A percentile compares a stretch with the other conserved stretches of the same genome.
Evolutionary conservation across 768 basidiomycete genomes (phyloP).

Genomic region (Rhodotorula paludigena): DNA sequence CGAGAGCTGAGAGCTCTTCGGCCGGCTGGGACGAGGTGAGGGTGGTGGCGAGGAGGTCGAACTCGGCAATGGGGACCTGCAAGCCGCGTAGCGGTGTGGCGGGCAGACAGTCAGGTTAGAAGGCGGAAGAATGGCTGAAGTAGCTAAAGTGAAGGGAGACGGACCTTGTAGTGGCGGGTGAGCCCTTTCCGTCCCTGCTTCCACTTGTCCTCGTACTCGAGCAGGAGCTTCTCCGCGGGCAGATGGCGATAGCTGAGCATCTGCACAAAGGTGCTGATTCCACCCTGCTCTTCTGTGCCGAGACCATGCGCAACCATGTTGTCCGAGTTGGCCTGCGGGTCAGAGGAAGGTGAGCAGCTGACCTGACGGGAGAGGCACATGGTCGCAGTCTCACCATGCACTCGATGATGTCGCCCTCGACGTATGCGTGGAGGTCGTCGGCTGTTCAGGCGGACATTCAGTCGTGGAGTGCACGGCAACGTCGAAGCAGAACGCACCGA

Average conservation of each 20-base stretch:
- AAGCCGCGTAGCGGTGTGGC: neutral
- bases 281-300: slow-evolving; percentile 34
- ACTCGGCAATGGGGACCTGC: slow-evolving; percentile 38
- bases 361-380: neutral
- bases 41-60: slow-evolving; percentile 27
- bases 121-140: neutral
- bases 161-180: slow-evolving; percentile 32
- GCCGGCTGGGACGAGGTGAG: neutral
- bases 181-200: slow-evolving; percentile 19
- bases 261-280: slow-evolving; percentile 36
- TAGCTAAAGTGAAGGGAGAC: too few relatives aligned
- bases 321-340: slow-evolving; percentile 10
- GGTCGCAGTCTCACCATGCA: slow-evolving; percentile 37
- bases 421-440: slow-evolving; percentile 40
- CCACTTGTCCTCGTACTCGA: slow-evolving; percentile 26
- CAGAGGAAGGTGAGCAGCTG: too few relatives aligned
- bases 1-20: slow-evolving; percentile 18
- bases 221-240: slow-evolving; percentile 32
- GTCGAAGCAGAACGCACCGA: neutral
- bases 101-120: neutral
- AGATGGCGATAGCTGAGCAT: slow-evolving; percentile 41
- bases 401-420: slow-evolving; percentile 40
- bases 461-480: too few relatives aligned
- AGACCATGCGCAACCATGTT: slow-evolving; percentile 40
- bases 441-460: neutral